Evolutionary conservation across 1,139 yeast species (phyloP).

Genomic region (Saccharomyces hybrid): DNA sequence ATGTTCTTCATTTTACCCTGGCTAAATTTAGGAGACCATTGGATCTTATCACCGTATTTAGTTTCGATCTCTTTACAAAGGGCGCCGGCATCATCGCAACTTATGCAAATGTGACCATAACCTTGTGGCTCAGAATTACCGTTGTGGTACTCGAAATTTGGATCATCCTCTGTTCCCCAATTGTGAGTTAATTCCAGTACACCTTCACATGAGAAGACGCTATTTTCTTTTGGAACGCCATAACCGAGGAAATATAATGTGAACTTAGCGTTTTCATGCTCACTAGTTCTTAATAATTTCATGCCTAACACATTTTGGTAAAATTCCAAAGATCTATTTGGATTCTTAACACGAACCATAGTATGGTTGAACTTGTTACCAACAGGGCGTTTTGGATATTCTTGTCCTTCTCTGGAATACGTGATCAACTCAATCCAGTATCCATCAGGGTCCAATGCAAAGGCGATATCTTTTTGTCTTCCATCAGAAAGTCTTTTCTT

Average conservation of each 20-base stretch:
- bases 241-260: constrained; percentile 81
- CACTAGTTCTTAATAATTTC: constrained; percentile 53
- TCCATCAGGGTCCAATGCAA: constrained; percentile 90
- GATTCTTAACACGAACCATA: constrained; percentile 89
- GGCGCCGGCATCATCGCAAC: constrained; percentile 56
- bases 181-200: constrained; percentile 86
- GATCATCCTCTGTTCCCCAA: constrained; percentile 86
- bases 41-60: constrained; percentile 39
- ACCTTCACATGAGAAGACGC: constrained; percentile 43
- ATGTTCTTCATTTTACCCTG: constrained; percentile 51
- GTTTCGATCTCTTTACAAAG: constrained; percentile 47
- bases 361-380: constrained; percentile 75
- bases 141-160: constrained; percentile 67
- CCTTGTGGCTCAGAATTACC: constrained; percentile 79
- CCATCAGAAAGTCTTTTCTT: constrained; percentile 84
- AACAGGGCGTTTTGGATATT: constrained; percentile 35
- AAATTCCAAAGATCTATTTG: constrained; percentile 63
- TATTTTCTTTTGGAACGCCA: constrained; percentile 35
- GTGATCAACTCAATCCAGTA: constrained; percentile 92
- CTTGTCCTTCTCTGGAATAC: constrained; percentile 37
- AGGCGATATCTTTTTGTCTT: constrained; percentile 86
- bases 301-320: constrained; percentile 76
- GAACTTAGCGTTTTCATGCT: constrained; percentile 64
- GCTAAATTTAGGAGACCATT: constrained; percentile 50
- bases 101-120: constrained; percentile 76